Base-by-base conservation (phyloP, 306 rosid species). In the Ceratonia siliqua region DNA sequence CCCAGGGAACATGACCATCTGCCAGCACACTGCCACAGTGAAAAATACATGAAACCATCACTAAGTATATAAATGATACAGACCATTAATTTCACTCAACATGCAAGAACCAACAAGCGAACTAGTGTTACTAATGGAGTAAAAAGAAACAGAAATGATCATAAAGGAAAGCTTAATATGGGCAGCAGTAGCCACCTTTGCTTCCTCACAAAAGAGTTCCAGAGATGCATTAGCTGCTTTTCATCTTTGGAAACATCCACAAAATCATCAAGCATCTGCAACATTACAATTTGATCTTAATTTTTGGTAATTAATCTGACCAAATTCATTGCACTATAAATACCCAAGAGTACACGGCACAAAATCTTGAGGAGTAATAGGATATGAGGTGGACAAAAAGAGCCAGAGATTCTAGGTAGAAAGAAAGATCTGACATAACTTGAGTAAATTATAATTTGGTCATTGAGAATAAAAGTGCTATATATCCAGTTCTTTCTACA, bases 221-320 rank as follows among this genome's bases (percentile, higher is more conserved):
- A 94, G 76, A 94, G 96, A 83, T 94, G 97, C 99, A 94, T 94
- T 61, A 94, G 89, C 77, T 90, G 87, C 81, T 94, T 94, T 85
- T 94, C 99, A 73, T 88, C 91, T 86, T 89, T 90, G 81, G 89
- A 85, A 81, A 94, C 99, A 84, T 94, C 99, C 79, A 94, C 99
- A 84, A 94, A 94, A 87, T 94, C 99, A 73, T 94, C 99, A 62
- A 94, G 99, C 99, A 94, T 94, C 99, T 94, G 92, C 82, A 82
- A 79, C 72, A 73, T 68, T 62, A 79, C 38, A 76, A 59, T 57
- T 73, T 48, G 36, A 41, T 76, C 68, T 84, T 83, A 77, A 62
- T 62, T 59, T 73, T 64, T 11, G 3, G 1, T 14, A 15, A 49
- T 35, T 58, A 41, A 72, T 49, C 61, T 49, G 45, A 35, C 10